phyloP scores from a whole-genome alignment of 305 asterid species.

The Solanum hybrid region DNA sequence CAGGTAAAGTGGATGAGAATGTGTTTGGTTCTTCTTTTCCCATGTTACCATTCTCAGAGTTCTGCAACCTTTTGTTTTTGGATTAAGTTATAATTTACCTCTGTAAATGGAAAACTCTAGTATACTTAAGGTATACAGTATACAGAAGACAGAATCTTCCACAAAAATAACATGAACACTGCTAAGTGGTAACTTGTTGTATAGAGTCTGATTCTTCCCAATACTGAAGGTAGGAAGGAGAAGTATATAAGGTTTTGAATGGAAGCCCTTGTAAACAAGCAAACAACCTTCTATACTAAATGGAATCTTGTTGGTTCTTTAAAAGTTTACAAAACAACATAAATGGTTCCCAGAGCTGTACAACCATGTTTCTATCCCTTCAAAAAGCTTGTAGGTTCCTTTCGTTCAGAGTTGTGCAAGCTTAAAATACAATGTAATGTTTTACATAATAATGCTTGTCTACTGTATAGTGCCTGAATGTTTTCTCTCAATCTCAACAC shows the following conservation, averaged over 20 bases:
- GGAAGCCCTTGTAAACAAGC: neutral
- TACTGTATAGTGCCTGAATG: neutral
- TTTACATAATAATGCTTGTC: neutral
- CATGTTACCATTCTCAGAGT: neutral
- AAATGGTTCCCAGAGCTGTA: neutral
- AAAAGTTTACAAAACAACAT: neutral
- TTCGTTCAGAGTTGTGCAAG: neutral
- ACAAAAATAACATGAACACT: neutral
- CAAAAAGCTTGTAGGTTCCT: neutral
- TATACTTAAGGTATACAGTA: neutral
- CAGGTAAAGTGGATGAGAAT: constrained; percentile 46
- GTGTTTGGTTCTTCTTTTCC: neutral
- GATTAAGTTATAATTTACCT: neutral
- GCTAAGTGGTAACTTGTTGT: neutral
- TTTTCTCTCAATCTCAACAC: neutral
- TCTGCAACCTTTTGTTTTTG: neutral
- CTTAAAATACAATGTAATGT: neutral
- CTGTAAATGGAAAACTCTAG: neutral
- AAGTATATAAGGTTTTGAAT: neutral
- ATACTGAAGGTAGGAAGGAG: neutral
- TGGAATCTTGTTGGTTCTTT: neutral
- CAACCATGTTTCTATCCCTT: neutral
- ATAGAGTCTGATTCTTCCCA: neutral
- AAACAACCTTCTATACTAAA: neutral
- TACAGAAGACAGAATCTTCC: neutral